Percentiles rank a stretch among this genome's conserved stretches.
Conservation (phyloP, 2,329 filamentous ascomycete species). For the Aspergillus melleus region DNA sequence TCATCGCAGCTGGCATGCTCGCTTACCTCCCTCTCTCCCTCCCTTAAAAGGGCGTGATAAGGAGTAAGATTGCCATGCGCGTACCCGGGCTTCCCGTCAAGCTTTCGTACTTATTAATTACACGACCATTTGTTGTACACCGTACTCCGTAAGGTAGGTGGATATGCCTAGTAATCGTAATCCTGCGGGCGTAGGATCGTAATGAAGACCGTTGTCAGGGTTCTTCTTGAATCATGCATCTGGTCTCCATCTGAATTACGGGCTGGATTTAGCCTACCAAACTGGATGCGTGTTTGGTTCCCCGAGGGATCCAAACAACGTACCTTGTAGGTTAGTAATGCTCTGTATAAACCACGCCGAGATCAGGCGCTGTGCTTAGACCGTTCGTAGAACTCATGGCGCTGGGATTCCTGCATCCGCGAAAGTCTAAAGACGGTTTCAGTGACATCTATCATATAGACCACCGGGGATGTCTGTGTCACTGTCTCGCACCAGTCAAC, state of each 20-base stretch:
- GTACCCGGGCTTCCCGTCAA: neutral
- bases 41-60: neutral
- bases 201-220: neutral
- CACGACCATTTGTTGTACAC: neutral
- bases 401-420: neutral
- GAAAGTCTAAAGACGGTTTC: neutral
- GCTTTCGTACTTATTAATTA: neutral
- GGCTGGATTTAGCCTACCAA: neutral
- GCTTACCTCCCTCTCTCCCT: neutral
- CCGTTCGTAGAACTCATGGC: neutral
- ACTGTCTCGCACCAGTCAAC: neutral
- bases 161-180: neutral
- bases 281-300: neutral
- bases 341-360: neutral
- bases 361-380: neutral
- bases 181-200: neutral
- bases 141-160: neutral
- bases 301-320: neutral
- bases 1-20: neutral
- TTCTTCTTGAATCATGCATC: neutral
- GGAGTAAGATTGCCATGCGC: neutral
- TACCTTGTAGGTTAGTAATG: neutral
- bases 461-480: neutral
- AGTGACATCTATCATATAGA: neutral
- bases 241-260: neutral